Base-by-base conservation (phyloP, 495 filamentous ascomycete species). In the Neurospora sublineolata region DNA sequence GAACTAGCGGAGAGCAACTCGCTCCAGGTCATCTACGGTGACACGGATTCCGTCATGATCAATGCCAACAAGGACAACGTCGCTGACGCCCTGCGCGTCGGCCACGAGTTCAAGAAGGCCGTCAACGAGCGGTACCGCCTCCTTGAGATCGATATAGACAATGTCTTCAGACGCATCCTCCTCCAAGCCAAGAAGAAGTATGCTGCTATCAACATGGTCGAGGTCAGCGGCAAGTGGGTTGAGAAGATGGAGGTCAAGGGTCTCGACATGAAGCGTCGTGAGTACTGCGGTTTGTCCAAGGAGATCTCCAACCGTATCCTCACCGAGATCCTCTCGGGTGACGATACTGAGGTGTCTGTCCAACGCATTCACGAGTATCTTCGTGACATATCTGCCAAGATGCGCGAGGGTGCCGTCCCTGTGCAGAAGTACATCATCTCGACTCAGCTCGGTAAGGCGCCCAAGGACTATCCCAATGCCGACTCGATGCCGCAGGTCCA, bases 111-210 rank as follows among this genome's bases (percentile, higher is more conserved):
- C 80, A 89, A 89, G 78, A 82, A 83, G 67, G 79, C 85, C 38
- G 87, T 99, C 80, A 99, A 99, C 76, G 92, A 97, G 70, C 89
- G 89, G 52, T 98, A 98, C 80, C 90, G 85, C 75, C 86, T 95
- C 14, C 83, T 99, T 18, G 95, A 99, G 77, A 99, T 99, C 74
- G 95, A 99, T 76, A 97, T 99, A 70, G 95, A 99, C 79, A 98
- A 98, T 74, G 87, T 97, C 73, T 99, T 99, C 87, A 89, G 94
- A 72, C 89, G 95, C 67, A 89, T 99, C 67, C 83, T 99, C 38
- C 84, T 99, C 41, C 95, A 97, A 80, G 94, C 96, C 44, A 99
- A 99, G 86, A 99, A 99, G 86, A 99, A 99, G 85, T 99, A 99
- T 79, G 95, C 95, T 16, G 95, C 95, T 46, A 92, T 98, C 81